phyloP scores from a whole-genome alignment of 2,329 filamentous ascomycete genomes.

The Ilyonectria robusta region DNA sequence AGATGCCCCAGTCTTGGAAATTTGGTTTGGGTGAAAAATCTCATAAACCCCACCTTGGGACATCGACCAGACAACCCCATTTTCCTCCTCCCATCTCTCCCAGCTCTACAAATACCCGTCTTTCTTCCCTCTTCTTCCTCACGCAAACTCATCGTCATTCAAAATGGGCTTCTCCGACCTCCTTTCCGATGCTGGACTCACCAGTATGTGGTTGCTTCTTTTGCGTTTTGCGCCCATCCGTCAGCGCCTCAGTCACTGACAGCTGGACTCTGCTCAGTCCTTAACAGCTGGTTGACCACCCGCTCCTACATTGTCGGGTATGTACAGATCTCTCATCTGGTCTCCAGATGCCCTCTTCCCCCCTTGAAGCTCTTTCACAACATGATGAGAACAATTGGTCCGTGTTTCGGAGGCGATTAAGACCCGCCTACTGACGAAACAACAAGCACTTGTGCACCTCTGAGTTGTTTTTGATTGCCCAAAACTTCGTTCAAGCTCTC shows the following conservation, averaged over 20 bases:
- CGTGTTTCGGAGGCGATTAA: conserved; percentile 97
- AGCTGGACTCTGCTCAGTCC: conserved; percentile 64
- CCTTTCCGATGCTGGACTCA: conserved; percentile 74
- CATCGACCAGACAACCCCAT: conserved; percentile 56
- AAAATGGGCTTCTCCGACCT: conserved; percentile 81
- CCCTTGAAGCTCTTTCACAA: conserved; percentile 25
- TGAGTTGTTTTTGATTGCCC: conserved; percentile 63
- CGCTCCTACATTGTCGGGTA: conserved; percentile 89
- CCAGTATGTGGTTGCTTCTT: conserved; percentile 54
- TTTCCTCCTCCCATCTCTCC: conserved; percentile 50
- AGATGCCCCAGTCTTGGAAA: conserved; percentile 45
- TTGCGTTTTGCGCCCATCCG: conserved; percentile 43
- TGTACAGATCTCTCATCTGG: conserved; percentile 54
- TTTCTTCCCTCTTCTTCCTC: conserved; percentile 41
- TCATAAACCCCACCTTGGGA: conserved; percentile 58
- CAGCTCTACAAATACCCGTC: conserved; percentile 50
- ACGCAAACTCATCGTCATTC: conserved; percentile 48
- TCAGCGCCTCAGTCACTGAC: conserved; percentile 52
- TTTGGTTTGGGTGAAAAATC: conserved; percentile 54
- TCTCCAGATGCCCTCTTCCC: background rate
- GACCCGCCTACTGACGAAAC: conserved; percentile 87
- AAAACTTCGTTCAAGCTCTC: conserved; percentile 15
- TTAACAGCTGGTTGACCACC: conserved; percentile 81
- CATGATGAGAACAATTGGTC: conserved; percentile 91
- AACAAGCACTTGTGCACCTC: conserved; percentile 82